These are phyloP conservation scores for Acanthamoeba healyi DNA, from an alignment of 208 protist species.

Conservation along the genomic window DNA sequence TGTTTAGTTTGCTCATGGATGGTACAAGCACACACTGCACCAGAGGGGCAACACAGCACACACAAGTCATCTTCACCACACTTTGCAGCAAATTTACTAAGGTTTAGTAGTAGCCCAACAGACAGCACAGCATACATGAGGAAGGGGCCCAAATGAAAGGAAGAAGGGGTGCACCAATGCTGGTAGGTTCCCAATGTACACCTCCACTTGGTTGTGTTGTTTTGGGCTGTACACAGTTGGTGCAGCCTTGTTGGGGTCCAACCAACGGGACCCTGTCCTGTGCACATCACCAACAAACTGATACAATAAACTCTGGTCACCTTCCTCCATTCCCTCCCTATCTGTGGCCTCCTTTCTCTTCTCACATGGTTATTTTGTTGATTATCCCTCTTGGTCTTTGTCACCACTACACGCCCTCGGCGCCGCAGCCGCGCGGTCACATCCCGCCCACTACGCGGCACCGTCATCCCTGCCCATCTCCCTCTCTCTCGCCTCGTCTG, in stretches of 20 bases:
- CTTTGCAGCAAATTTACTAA: background rate
- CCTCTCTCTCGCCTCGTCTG: too few species aligned
- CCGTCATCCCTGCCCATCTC: too few species aligned
- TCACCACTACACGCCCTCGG: too few species aligned
- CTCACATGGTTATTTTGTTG: background rate
- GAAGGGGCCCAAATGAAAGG: slow-evolving; percentile 5
- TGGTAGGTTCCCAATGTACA: slow-evolving; percentile 9
- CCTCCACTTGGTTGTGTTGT: slow-evolving; percentile 22
- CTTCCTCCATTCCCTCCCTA: background rate
- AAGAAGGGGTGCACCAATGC: slow-evolving; percentile 7
- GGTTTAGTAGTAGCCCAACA: background rate
- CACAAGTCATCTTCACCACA: slow-evolving; percentile 11
- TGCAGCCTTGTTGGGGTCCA: background rate
- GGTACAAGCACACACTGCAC: slow-evolving; percentile 6
- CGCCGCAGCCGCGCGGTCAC: too few species aligned
- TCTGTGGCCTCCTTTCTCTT: slow-evolving; percentile 6
- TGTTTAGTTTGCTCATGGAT: background rate
- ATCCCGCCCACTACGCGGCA: too few species aligned
- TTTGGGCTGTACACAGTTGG: slow-evolving; percentile 15
- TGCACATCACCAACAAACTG: background rate
- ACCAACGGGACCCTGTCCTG: background rate
- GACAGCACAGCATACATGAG: background rate
- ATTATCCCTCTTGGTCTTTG: background rate
- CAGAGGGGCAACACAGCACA: background rate
- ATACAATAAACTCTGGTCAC: slow-evolving; percentile 22